phyloP scores from a whole-genome alignment of 2,329 filamentous ascomycete genomes.

The Colletotrichum sp. region DNA sequence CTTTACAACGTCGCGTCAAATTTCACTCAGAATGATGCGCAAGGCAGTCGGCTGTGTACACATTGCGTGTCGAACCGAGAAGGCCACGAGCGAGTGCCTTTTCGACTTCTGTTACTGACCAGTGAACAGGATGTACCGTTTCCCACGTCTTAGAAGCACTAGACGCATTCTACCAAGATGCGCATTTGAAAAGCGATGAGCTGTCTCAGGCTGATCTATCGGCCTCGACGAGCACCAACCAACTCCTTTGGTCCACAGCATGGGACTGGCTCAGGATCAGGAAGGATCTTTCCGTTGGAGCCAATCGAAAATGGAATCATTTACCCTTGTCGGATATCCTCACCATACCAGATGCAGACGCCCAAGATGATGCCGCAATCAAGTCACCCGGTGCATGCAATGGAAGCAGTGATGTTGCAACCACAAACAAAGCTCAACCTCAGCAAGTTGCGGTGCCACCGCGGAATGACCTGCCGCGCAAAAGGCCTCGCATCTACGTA shows the following conservation, averaged over 20 bases:
- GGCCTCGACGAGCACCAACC: not conserved
- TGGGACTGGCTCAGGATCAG: conserved; percentile 27
- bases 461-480: not conserved
- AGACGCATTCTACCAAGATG: conserved; percentile 7
- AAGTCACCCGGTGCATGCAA: not conserved
- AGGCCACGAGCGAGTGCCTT: not conserved
- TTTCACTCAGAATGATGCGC: not conserved
- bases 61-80: not conserved
- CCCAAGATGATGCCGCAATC: not conserved
- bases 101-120: not conserved
- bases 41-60: not conserved
- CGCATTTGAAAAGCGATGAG: not conserved
- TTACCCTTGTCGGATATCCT: conserved; percentile 22
- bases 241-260: conserved; percentile 17
- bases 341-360: conserved; percentile 8
- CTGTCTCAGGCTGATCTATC: not conserved
- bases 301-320: conserved; percentile 22
- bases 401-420: not conserved
- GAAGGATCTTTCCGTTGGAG: conserved; percentile 25
- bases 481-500: conserved; percentile 45
- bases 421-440: not conserved
- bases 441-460: not conserved
- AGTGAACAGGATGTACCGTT: conserved; percentile 16
- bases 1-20: not conserved
- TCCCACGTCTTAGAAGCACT: conserved; percentile 15